Base-by-base conservation (phyloP, 768 basidiomycete genomes). In the Tylopilus cervinicoccineus region DNA sequence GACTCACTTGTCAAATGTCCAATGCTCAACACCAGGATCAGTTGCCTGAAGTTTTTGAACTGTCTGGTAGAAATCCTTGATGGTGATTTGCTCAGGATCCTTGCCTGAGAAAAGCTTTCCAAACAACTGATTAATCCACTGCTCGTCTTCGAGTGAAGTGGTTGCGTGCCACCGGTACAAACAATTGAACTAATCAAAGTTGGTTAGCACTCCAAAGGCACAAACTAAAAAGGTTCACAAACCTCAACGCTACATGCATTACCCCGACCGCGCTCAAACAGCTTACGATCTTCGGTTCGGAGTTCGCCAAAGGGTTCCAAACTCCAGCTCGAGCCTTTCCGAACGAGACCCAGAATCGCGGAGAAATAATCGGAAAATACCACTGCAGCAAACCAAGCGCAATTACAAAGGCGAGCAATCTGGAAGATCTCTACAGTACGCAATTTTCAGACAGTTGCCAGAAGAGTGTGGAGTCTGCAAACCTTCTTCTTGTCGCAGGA, bases 291-390 rank as follows among this genome's bases (percentile, higher is more conserved):
- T 0, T 68, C 57, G 1, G 71, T 67, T 24, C 88, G 74, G 4
- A 91, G 77, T 77, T 89, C 85, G 19, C 76, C 76, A 53, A 93
- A 89, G 2, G 88, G 88, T 55, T 77, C 76, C 63, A 92, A 66
- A 66, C 78, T 84, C 90, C 90, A 93, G 53, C 67, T 81, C 47
- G 71, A 88, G 0, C 90, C 90, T 43, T 83, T 70, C 46, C 89
- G 72, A 38, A 86, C 79, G 14, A 91, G 72, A n/a, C 90, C 89
- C 27, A 93, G 66, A 54, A 93, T 93, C 20, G 77, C 71, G 17
- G 83, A 83, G 65, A 93, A 84, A 67, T 93, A 93, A 58, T 91
- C 90, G 2, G 85, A 81, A 66, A 89, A 88, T n/a, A 89, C 80
- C 16, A 82, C 78, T 48, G 74, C 72, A 31, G 76, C 88, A 49